Percentiles rank a stretch among this genome's conserved stretches.
phyloP scores from a whole-genome alignment of 495 filamentous ascomycete genomes.

The Podospora pseudoanserina region DNA sequence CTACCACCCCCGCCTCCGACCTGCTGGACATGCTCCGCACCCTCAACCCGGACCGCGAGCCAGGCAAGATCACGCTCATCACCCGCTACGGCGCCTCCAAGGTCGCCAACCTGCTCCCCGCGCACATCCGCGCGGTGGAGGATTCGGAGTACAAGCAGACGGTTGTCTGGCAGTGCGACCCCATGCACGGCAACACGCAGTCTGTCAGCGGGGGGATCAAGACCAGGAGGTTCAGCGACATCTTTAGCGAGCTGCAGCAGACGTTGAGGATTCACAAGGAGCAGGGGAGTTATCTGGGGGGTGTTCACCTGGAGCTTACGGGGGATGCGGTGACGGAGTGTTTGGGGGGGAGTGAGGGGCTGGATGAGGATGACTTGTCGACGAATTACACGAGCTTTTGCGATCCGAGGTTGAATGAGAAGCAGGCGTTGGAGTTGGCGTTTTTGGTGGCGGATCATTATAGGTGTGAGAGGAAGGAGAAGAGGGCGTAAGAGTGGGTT shows the following conservation, averaged over 20 bases:
- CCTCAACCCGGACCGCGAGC: constrained; percentile 75
- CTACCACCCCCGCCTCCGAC: constrained; percentile 70
- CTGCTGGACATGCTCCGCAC: constrained; percentile 72
- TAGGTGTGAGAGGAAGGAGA: constrained; percentile 36
- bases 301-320: constrained; percentile 91
- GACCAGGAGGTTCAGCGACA: constrained; percentile 81
- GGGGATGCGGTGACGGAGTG: constrained; percentile 97
- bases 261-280: constrained; percentile 80
- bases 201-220: constrained; percentile 73
- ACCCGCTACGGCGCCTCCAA: constrained; percentile 84
- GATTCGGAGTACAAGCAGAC: constrained; percentile 60
- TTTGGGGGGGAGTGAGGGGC: constrained; percentile 80
- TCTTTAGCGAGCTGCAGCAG: constrained; percentile 76
- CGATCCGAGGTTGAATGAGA: constrained; percentile 93
- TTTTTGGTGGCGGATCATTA: constrained; percentile 89
- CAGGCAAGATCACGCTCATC: constrained; percentile 92
- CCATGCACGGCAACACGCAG: constrained; percentile 90
- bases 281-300: constrained; percentile 78
- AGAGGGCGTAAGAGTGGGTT: background rate
- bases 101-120: constrained; percentile 65
- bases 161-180: constrained; percentile 97
- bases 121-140: constrained; percentile 84
- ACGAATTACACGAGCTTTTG: constrained; percentile 93
- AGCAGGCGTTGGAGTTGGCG: constrained; percentile 91
- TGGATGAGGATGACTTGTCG: constrained; percentile 81